These are phyloP conservation scores for Pluteus cervinus DNA, from an alignment of 768 basidiomycete species.

Conservation along the genomic window DNA sequence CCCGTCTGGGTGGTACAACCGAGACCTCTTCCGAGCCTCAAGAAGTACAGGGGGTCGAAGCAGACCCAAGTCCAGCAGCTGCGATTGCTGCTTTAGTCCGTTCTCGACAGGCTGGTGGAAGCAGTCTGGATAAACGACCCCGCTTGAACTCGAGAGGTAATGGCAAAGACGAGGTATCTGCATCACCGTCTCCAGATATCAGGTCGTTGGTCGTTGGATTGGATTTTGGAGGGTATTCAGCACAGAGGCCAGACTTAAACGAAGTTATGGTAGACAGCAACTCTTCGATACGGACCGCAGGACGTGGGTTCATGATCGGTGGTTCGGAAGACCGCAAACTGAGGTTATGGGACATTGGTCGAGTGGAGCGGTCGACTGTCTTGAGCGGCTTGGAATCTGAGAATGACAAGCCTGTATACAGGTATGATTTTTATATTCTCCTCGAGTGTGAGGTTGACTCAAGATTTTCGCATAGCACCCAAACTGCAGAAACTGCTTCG, in stretches of 20 bases:
- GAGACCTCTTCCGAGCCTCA: constrained; percentile 50
- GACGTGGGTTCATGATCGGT: constrained; percentile 72
- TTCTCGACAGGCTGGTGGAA: constrained; percentile 38
- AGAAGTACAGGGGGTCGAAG: constrained; percentile 45
- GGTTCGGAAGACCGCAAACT: constrained; percentile 90
- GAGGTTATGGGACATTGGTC: constrained; percentile 81
- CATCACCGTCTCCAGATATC: constrained; percentile 57
- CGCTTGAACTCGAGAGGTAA: constrained; percentile 27
- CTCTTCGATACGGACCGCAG: constrained; percentile 30
- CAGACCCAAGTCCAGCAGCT: constrained; percentile 57
- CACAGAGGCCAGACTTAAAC: constrained; percentile 45
- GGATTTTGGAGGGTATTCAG: constrained; percentile 71
- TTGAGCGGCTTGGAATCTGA: constrained; percentile 78
- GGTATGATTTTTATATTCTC: constrained; percentile 31
- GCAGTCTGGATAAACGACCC: constrained; percentile 16
- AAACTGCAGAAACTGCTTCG: constrained; percentile 38
- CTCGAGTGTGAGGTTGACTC: neutral
- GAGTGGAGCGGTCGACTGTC: constrained; percentile 66
- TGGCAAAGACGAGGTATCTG: constrained; percentile 27
- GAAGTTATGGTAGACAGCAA: constrained; percentile 34
- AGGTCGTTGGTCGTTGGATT: constrained; percentile 64
- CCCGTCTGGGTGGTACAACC: constrained; percentile 39
- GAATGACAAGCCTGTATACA: constrained; percentile 70
- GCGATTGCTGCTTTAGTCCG: constrained; percentile 82
- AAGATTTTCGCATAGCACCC: constrained; percentile 19